Base-by-base conservation (phyloP, 106 monocot species). In the Dendrobium officinale region DNA sequence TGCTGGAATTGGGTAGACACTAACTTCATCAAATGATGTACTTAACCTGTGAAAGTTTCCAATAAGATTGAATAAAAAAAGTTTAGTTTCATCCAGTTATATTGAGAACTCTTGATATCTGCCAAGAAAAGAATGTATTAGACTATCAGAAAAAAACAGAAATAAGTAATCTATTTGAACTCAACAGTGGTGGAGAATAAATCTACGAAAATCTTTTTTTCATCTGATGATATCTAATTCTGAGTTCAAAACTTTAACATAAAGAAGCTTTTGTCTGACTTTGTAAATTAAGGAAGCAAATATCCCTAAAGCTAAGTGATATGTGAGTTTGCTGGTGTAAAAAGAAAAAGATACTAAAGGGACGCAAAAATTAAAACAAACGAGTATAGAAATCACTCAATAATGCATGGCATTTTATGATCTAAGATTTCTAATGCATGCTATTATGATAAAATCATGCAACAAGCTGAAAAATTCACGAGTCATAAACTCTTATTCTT, bases 1-100 rank as follows among this genome's bases (percentile, higher is more conserved):
- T 67, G 98, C 98, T 81, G 98, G 98, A 79, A 99, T 90, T 43
- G 98, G 92, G 87, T 95, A 99, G 29, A 99, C 91, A 19, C 55
- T 89, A 77, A 95, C 89, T 99, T 99, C 98, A 82, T 95, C 87
- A 40, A 89, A 83, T 8, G 95, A 82, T 40, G 91, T 88, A 72
- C 77, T 91, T 81, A 99, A 87, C 84, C 98, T 98, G 89, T 82
- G 55, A 51, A 51, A 51, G 85, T 55, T 37, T 17, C 19, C 24
- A 78, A 72, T 17, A 78, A 55, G 75, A 81, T 31, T 77, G 16
- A 48, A 68, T 19, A 10, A 73, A 58, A 22, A 70, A 16, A 37
- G 8, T 61, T 61, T 61, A 20, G 22, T 61, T 5, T n/a, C 22
- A 61, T 61, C 22, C 19, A 61, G 22, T 19, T 61, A n/a, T 51